A percentile compares a stretch with the other conserved stretches of the same genome.
These are phyloP conservation scores for Salicornia ramosissima DNA, from an alignment of 148 eudicot genomes.

Conservation along the genomic window DNA sequence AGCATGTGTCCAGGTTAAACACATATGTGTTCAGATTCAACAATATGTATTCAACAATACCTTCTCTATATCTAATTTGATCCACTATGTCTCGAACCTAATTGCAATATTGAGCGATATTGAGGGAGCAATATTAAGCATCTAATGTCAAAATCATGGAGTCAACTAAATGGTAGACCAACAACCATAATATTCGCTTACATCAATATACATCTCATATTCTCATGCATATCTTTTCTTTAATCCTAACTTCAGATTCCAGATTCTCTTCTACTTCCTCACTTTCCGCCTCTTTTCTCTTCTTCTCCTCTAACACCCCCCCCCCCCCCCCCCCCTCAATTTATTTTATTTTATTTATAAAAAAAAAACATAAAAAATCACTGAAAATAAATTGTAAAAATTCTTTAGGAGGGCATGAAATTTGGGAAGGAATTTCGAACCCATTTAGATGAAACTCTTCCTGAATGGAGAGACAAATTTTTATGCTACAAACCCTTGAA, in stretches of 20 bases:
- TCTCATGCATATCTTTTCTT: not conserved
- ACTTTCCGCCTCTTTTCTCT: not conserved
- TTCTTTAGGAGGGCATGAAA: constrained; percentile 43
- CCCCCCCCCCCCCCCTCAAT: no score
- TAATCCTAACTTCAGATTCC: not conserved
- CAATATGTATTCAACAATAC: no score
- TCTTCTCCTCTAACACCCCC: not conserved
- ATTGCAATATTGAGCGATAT: no score
- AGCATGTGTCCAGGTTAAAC: no score
- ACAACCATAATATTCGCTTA: not conserved
- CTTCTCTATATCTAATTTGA: no score
- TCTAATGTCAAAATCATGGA: no score
- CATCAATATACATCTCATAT: not conserved
- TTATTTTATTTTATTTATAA: no score
- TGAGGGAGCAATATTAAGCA: no score
- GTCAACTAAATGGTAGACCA: not conserved
- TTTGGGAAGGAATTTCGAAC: constrained; percentile 75
- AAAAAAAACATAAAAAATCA: not conserved
- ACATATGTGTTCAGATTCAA: no score
- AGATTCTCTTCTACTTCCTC: not conserved
- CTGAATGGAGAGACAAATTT: constrained; percentile 87
- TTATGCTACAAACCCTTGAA: constrained; percentile 76
- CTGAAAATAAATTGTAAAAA: not conserved
- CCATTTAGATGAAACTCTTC: constrained; percentile 76
- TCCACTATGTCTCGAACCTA: no score